phyloP scores from a whole-genome alignment of 805 yeast species.

The Torulaspora indica region DNA sequence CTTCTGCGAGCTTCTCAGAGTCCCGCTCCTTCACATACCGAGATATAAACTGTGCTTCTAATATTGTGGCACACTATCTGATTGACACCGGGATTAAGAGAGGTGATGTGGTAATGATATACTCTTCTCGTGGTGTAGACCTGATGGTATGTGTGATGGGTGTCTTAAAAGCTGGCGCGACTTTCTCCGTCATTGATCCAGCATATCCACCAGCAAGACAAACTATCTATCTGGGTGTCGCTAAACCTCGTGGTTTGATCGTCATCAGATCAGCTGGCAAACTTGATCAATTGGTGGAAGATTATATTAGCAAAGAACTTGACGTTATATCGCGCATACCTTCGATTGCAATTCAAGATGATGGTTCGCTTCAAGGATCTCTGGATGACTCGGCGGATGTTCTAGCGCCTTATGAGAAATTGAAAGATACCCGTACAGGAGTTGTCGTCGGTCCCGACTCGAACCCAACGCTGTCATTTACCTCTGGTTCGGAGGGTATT shows the following conservation, averaged over 20 bases:
- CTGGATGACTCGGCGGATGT: conserved; percentile 42
- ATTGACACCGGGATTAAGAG: conserved; percentile 72
- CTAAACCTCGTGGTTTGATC: conserved; percentile 85
- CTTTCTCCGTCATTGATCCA: conserved; percentile 97
- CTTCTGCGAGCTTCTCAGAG: conserved; percentile 47
- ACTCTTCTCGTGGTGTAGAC: conserved; percentile 96
- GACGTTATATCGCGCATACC: conserved; percentile 70
- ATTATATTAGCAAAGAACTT: conserved; percentile 69
- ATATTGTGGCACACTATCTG: conserved; percentile 85
- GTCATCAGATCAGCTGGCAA: conserved; percentile 88
- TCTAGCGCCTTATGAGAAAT: conserved; percentile 43
- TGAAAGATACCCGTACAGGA: conserved; percentile 63
- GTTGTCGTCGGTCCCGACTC: conserved; percentile 96
- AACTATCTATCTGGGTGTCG: conserved; percentile 86
- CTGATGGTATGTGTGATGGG: conserved; percentile 96
- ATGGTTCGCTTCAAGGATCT: conserved; percentile 65
- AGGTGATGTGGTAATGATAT: conserved; percentile 97
- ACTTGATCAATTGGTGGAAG: conserved; percentile 69
- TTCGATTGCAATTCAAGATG: conserved; percentile 67
- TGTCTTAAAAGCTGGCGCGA: conserved; percentile 96
- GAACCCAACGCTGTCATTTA: conserved; percentile 92
- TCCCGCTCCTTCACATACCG: conserved; percentile 75
- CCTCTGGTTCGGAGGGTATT: conserved; percentile 96
- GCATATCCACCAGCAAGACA: conserved; percentile 99
- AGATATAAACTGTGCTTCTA: conserved; percentile 90